Evolutionary conservation across 495 filamentous ascomycete species (phyloP).

Genomic region (Neurospora sp.): DNA sequence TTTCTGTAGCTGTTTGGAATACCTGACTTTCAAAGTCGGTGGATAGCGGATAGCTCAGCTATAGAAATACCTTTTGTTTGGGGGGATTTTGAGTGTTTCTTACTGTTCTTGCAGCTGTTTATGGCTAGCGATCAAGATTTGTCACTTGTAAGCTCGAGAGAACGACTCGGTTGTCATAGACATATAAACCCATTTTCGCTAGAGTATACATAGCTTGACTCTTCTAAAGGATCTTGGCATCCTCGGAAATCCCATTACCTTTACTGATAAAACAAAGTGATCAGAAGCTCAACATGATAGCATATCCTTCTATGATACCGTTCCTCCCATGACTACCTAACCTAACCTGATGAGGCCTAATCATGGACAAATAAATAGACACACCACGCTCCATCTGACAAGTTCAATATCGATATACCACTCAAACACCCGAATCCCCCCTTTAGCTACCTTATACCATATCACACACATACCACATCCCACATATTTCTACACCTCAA

Average conservation of each 20-base stretch:
- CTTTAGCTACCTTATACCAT: neutral
- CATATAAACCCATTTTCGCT: conserved; percentile 9
- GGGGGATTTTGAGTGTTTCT: neutral
- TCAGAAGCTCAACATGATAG: neutral
- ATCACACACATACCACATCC: neutral
- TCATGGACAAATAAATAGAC: neutral
- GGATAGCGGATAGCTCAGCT: neutral
- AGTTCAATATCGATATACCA: too few species aligned
- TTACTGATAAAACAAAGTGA: neutral
- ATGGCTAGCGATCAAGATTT: neutral
- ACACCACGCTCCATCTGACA: neutral
- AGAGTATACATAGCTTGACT: neutral
- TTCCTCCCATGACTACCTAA: neutral
- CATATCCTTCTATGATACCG: neutral
- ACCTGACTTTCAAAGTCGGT: neutral
- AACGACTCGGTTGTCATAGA: neutral
- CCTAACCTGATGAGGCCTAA: neutral
- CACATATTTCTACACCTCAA: neutral
- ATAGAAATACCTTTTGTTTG: neutral
- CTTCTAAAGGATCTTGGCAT: neutral
- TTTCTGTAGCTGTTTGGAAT: neutral
- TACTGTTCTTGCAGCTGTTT: neutral
- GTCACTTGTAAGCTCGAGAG: neutral
- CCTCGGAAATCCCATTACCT: neutral
- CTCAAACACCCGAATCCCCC: too few species aligned